Evolutionary conservation across 371 early-diverging fungal species (phyloP).

Genomic region (Conidiobolus incongruus): DNA sequence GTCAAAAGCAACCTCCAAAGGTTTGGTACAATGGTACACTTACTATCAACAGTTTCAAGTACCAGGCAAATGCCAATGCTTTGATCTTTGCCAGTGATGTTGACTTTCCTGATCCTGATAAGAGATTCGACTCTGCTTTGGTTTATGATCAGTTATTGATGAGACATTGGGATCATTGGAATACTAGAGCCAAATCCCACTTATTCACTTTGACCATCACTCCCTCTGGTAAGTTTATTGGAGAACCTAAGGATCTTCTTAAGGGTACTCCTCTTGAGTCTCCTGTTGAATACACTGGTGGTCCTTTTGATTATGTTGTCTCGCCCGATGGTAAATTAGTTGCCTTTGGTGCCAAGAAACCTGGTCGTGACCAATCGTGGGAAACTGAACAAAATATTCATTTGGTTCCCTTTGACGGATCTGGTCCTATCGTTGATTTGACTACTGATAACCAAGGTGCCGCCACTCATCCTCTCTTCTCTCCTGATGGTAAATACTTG

Average conservation of each 20-base stretch:
- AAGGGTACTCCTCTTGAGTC: conserved; percentile 20
- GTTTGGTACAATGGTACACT: no score
- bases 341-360: conserved; percentile 45
- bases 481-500: no score
- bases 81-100: no score
- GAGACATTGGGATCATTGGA: conserved; percentile 42
- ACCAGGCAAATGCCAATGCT: no score
- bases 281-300: conserved; percentile 27
- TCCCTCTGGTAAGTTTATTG: conserved; percentile 9
- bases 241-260: conserved; percentile 21
- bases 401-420: conserved; percentile 22
- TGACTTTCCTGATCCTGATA: no score
- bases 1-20: conserved; percentile 16
- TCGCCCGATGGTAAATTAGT: conserved; percentile 34
- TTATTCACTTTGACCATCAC: conserved; percentile 19
- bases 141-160: conserved; percentile 37
- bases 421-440: no score
- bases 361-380: conserved; percentile 40
- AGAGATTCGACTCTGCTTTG: conserved; percentile 20
- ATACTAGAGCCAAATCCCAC: conserved; percentile 24
- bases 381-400: conserved; percentile 45
- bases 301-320: conserved; percentile 25
- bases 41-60: no score
- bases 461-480: no score
- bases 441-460: no score